Conservation (phyloP, 169 alveolate genomes). For the Cryptosporidium canis region DNA sequence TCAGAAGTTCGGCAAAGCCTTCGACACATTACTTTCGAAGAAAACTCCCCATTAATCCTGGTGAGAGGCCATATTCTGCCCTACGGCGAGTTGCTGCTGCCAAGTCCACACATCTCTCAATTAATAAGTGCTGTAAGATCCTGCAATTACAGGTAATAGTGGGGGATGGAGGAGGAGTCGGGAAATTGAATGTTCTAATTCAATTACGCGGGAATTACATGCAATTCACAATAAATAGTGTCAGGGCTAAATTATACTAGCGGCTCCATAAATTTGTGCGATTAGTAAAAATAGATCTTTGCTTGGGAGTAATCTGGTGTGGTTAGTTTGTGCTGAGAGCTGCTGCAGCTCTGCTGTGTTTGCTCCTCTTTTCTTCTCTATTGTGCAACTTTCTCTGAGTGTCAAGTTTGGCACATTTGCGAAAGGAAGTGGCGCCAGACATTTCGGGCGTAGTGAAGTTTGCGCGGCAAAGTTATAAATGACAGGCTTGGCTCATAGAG, state of each 20-base stretch:
- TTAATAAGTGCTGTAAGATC: slow-evolving; percentile 40
- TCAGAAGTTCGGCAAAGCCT: slow-evolving; percentile 69
- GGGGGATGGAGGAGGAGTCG: neutral
- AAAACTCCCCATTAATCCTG: slow-evolving; percentile 21
- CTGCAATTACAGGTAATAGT: neutral
- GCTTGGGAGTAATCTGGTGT: neutral
- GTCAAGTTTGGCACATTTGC: neutral
- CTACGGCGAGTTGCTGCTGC: slow-evolving; percentile 46
- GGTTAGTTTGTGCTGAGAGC: too few species aligned
- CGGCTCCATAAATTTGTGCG: too few species aligned
- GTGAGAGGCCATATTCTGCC: slow-evolving; percentile 41
- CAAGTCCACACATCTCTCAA: slow-evolving; percentile 25
- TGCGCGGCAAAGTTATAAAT: neutral
- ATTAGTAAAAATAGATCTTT: neutral
- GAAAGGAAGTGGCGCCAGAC: neutral
- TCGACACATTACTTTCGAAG: slow-evolving; percentile 27
- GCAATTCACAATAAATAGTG: neutral
- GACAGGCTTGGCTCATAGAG: too few species aligned
- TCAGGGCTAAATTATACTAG: too few species aligned
- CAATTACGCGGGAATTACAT: neutral
- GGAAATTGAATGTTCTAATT: too few species aligned
- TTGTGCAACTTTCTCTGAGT: too few species aligned
- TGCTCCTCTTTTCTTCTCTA: too few species aligned
- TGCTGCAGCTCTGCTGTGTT: too few species aligned
- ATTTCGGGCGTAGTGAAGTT: neutral